Conservation (phyloP, 129 eudicot genomes). For the Helianthus tuberosus region DNA sequence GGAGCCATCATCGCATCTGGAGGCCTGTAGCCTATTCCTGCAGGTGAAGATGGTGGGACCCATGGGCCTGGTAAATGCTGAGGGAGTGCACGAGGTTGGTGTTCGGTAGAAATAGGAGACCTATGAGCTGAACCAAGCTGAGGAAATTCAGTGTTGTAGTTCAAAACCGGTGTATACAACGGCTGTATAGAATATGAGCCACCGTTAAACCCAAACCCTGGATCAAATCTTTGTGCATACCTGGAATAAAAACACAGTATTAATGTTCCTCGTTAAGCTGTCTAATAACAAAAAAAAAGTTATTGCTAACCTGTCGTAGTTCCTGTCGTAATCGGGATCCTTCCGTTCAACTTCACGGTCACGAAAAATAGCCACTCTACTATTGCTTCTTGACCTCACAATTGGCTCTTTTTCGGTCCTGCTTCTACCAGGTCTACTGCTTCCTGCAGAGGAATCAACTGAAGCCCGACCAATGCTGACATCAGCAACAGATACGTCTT, state of each 20-base stretch:
- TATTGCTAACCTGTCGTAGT: constrained; percentile 69
- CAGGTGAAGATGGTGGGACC: constrained; percentile 77
- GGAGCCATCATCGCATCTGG: constrained; percentile 81
- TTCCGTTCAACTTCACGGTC: constrained; percentile 92
- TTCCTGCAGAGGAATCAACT: constrained; percentile 63
- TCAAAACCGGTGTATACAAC: constrained; percentile 83
- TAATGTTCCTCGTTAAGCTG: not conserved
- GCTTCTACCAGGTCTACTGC: constrained; percentile 77
- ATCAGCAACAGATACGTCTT: constrained; percentile 59
- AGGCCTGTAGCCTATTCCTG: constrained; percentile 81
- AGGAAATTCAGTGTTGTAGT: constrained; percentile 95
- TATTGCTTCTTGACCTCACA: constrained; percentile 69
- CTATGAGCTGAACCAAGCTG: constrained; percentile 84
- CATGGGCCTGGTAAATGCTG: constrained; percentile 82
- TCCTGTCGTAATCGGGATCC: constrained; percentile 93
- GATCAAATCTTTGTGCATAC: constrained; percentile 95
- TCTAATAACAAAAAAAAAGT: not conserved
- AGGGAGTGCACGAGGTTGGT: constrained; percentile 63
- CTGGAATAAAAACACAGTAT: constrained; percentile 40
- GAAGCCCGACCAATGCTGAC: constrained; percentile 53
- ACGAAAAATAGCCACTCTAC: constrained; percentile 86
- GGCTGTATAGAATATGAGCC: constrained; percentile 86
- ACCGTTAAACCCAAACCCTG: constrained; percentile 94
- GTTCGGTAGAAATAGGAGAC: constrained; percentile 69
- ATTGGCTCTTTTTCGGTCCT: constrained; percentile 75